Evolutionary conservation across 768 basidiomycete genomes (phyloP), one percentile per base, ranked within the genome.

Genomic region (Tricholoma hemisulphureum): DNA sequence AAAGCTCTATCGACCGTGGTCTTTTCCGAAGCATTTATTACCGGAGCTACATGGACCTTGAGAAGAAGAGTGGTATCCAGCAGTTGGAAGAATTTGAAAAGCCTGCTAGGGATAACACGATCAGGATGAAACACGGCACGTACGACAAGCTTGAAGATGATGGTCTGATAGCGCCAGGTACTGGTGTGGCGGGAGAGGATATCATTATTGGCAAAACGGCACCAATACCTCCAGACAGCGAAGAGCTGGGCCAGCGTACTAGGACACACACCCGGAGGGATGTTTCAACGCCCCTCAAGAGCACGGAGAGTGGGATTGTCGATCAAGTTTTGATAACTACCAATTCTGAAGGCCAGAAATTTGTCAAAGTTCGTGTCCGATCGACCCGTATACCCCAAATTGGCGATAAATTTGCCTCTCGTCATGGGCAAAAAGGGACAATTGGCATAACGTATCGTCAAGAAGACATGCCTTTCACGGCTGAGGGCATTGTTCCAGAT

Each of bases 131-230:
- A 73, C 94, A 94, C 59, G 97, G 97, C 2, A 96, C 95, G 13
- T 99, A 99, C 73, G 97, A 98, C 76, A 99, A 99, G 75, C 77
- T 99, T 45, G 97, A 98, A 67, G 89, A 90, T 63, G 97, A 99
- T 65, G 97, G 97, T 52, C 78, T 99, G 24, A 95, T 99, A 67
- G 92, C 93, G 29, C 93, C 95, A 6, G 97, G 97, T 46, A 95
- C 93, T 58, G 91, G 91, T 67, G 95, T 98, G 34, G 82, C 83
- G 58, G 97, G 97, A 23, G 97, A 98, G 73, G 97, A 99, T 73
- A 98, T 99, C 68, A 95, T 99, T 67, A 99, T 98, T 61, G 97
- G 97, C 56, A 99, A 99, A 77, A 98, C 97, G 0, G 95, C 97
- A 8, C 97, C 97, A 1, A 88, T 99, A 41, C 95, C 94, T 51